Evolutionary conservation across 192 early-diverging fungal species (phyloP).

Genomic region (Diversispora epigaea): DNA sequence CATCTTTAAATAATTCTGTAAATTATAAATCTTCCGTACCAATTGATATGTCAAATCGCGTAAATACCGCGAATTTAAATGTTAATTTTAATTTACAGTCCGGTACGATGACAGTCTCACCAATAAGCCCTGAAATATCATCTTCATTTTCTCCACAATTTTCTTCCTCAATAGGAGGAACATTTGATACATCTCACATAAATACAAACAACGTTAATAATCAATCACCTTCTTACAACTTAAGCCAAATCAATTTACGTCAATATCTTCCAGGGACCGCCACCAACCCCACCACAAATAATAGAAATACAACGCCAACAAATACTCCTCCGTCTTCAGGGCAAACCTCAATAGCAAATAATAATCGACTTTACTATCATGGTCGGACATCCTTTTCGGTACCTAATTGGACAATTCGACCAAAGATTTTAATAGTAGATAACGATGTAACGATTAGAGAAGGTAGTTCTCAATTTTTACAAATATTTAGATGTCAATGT

Average conservation of each 20-base stretch:
- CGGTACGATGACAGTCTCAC: not conserved
- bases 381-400: constrained; percentile 8
- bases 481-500: constrained; percentile 63
- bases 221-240: not conserved
- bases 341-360: too few relatives aligned
- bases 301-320: not conserved
- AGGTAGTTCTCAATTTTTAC: constrained; percentile 49
- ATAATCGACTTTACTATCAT: constrained; percentile 1
- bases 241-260: not conserved
- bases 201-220: not conserved
- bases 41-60: not conserved
- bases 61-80: not conserved
- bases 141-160: not conserved
- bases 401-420: constrained; percentile 48
- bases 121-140: not conserved
- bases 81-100: not conserved
- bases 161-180: not conserved
- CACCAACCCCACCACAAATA: not conserved
- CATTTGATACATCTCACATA: not conserved
- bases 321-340: not conserved
- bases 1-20: not conserved
- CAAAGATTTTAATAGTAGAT: constrained; percentile 64
- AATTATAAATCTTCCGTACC: not conserved
- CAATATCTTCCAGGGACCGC: not conserved
- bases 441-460: constrained; percentile 59